phyloP scores from a whole-genome alignment of 2,329 filamentous ascomycete genomes.

The Curvularia sp. region DNA sequence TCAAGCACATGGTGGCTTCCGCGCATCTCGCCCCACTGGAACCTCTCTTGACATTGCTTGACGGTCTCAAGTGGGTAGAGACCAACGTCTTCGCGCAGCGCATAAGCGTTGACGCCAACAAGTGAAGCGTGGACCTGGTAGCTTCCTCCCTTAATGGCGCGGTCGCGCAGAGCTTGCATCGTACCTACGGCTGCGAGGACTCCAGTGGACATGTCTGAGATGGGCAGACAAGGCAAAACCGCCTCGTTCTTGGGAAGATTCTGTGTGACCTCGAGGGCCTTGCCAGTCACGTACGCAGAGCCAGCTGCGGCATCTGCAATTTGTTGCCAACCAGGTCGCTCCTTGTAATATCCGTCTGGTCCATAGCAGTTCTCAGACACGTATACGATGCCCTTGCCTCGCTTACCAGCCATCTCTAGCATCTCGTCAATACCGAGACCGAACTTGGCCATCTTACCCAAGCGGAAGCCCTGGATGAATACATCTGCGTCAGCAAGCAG shows the following conservation, averaged over 20 bases:
- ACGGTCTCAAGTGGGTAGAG: not conserved
- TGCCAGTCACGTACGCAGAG: conserved; percentile 34
- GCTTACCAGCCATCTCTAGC: conserved; percentile 49
- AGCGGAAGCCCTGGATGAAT: conserved; percentile 61
- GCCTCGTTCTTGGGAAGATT: conserved; percentile 23
- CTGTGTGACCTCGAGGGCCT: conserved; percentile 31
- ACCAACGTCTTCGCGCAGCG: not conserved
- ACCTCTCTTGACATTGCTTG: conserved; percentile 2
- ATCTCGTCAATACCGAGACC: conserved; percentile 54
- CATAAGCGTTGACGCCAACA: conserved; percentile 2
- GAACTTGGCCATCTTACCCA: conserved; percentile 52
- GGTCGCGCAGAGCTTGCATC: conserved; percentile 35
- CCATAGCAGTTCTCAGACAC: conserved; percentile 62
- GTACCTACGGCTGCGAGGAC: conserved; percentile 33
- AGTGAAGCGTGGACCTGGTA: conserved; percentile 10
- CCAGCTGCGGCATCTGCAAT: conserved; percentile 51
- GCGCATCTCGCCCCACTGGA: conserved; percentile 1
- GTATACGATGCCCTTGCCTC: conserved; percentile 57
- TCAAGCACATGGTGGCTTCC: conserved; percentile 1
- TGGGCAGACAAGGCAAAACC: conserved; percentile 37
- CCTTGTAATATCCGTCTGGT: conserved; percentile 55
- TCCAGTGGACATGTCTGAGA: conserved; percentile 41
- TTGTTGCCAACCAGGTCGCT: conserved; percentile 61
- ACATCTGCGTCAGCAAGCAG: conserved; percentile 59
- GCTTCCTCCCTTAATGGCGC: conserved; percentile 28